Base-by-base conservation (phyloP, 768 basidiomycete genomes). In the Pleurotus citrinopileatus region DNA sequence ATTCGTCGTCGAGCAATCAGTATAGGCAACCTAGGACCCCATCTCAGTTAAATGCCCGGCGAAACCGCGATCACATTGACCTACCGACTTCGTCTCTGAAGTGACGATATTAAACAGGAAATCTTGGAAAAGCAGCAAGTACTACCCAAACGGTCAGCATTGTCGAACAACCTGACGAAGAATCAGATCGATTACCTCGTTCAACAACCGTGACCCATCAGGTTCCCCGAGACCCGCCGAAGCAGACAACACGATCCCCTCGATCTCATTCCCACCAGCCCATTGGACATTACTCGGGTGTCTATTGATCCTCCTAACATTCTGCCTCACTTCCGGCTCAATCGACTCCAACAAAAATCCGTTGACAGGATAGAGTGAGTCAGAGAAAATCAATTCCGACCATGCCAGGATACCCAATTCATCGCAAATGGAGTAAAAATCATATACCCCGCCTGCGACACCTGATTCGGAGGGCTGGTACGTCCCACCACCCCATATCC, bases 321-420 rank as follows among this genome's bases (percentile, higher is more conserved):
- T 83, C 64, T 83, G 79, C 17, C 78, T 69, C 12, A 83, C 78
- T 60, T 84, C 82, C 1, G 78, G 76, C 42, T 79, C 78, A 48
- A 83, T 62, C 2, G 76, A 73, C 52, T 74, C 74, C 27, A 83
- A 61, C 19, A 83, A 52, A 57, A 79, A 83, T 55, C 73, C 68
- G 56, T 83, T 81, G 65, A 81, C 74, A 1, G 81, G 77, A 56
- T 81, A 83, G 22, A 82, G 57, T 1, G 77, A 66, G 54, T 83
- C 82, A 0, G 82, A 82, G 65, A 82, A 83, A 47, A 81, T 80
- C 50, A 83, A 74, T 58, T 84, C 82, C 1, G 81, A 81, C 82
- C 82, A 83, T 1, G 75, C 81, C 43, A 84, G 67, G 56, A 83
- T 80, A 5, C 82, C 81, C 0, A 84, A 71, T 57, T 83, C 81